Evolutionary conservation across 192 early-diverging fungal species (phyloP).

Genomic region (Rhizophagus clarus): DNA sequence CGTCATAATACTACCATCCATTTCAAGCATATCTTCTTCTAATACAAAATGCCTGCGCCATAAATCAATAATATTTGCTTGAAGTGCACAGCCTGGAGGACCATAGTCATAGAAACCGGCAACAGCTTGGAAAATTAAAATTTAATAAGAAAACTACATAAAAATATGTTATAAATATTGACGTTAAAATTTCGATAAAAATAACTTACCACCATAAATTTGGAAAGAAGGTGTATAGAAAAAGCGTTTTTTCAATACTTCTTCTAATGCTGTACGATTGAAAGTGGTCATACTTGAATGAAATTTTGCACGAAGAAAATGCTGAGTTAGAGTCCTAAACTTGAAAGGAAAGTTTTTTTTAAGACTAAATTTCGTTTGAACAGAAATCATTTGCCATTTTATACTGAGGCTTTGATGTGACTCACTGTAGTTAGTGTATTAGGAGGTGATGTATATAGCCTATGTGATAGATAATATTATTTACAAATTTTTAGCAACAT

Average conservation of each 20-base stretch:
- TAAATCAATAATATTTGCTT: constrained; percentile 83
- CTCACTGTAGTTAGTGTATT: too few species aligned
- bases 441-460: too few species aligned
- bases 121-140: constrained; percentile 59
- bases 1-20: constrained; percentile 98
- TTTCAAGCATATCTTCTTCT: constrained; percentile 99
- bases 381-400: too few species aligned
- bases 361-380: too few species aligned
- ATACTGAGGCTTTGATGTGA: too few species aligned
- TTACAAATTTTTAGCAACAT: too few species aligned
- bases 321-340: too few species aligned
- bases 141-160: neutral
- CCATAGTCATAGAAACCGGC: constrained; percentile 98
- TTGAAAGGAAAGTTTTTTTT: too few species aligned
- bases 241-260: constrained; percentile 88
- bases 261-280: constrained; percentile 46
- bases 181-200: neutral
- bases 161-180: neutral
- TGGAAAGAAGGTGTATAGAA: constrained; percentile 95
- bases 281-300: constrained; percentile 34
- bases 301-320: too few species aligned
- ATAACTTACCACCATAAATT: constrained; percentile 85
- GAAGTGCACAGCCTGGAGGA: constrained; percentile 90
- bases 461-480: too few species aligned
- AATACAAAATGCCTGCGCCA: constrained; percentile 98